Evolutionary conservation across 2,329 filamentous ascomycete genomes (phyloP).

Genomic region (Capronia coronata): DNA sequence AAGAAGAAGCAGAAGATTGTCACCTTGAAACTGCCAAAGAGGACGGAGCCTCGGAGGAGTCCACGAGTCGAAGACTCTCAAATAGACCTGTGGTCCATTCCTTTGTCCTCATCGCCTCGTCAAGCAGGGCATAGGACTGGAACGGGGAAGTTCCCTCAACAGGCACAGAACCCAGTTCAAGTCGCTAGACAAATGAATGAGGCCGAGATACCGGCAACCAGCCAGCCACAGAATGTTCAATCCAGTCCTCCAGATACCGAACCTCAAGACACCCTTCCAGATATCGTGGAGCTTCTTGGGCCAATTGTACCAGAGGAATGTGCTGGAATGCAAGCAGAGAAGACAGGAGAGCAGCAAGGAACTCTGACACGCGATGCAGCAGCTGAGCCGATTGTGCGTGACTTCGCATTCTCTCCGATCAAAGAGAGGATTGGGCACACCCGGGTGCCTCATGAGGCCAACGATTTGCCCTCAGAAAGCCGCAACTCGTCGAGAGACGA

Average conservation of each 20-base stretch:
- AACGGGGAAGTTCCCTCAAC: neutral
- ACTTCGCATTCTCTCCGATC: neutral
- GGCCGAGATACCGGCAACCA: constrained; percentile 21
- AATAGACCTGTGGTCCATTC: constrained; percentile 23
- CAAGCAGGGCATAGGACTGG: neutral
- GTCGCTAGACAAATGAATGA: neutral
- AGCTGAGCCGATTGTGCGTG: neutral
- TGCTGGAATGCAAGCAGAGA: no score
- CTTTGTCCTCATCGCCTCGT: constrained; percentile 22
- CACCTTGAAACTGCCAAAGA: constrained; percentile 20
- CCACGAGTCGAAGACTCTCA: constrained; percentile 21
- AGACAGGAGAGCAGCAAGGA: neutral
- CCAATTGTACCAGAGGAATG: no score
- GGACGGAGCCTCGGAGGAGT: neutral
- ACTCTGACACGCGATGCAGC: neutral
- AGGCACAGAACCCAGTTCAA: neutral
- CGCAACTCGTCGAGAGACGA: neutral
- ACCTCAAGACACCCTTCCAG: constrained; percentile 11
- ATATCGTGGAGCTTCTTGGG: neutral
- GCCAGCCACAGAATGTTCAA: constrained; percentile 9
- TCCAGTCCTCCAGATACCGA: constrained; percentile 1
- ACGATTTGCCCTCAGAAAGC: neutral
- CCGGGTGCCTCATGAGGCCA: neutral
- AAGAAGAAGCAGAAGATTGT: constrained; percentile 16
- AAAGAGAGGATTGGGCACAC: neutral